These are phyloP conservation scores for Tetrahymena malaccensis DNA, from an alignment of 73 alveolate genomes.

Conservation along the genomic window DNA sequence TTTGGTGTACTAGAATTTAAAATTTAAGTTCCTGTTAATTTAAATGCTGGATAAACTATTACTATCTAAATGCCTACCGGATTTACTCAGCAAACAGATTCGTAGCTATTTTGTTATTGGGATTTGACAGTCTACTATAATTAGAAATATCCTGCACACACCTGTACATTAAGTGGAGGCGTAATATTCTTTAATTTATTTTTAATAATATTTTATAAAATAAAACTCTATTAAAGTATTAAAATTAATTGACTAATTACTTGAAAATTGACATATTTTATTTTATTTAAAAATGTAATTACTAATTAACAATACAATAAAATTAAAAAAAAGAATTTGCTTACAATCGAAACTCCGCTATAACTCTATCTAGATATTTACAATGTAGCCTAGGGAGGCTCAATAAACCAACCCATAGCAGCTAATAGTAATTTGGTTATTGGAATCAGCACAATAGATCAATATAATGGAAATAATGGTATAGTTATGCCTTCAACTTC, in stretches of 20 bases:
- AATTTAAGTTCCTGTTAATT: constrained; percentile 1
- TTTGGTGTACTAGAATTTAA: constrained; percentile 16
- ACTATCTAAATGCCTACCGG: constrained; percentile 2
- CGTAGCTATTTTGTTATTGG: constrained; percentile 22
- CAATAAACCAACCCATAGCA: background rate
- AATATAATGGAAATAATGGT: background rate
- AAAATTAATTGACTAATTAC: too few species aligned
- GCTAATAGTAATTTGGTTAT: background rate
- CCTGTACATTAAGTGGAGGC: background rate
- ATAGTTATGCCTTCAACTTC: background rate
- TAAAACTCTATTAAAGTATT: too few species aligned
- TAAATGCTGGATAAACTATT: constrained; percentile 6
- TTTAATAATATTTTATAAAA: background rate
- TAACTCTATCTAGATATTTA: background rate
- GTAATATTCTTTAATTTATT: background rate
- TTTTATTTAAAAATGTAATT: background rate
- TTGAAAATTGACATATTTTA: too few species aligned
- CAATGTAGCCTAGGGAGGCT: constrained; percentile 4
- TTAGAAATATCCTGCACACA: background rate
- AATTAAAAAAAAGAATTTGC: background rate
- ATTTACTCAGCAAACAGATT: background rate
- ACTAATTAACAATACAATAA: background rate
- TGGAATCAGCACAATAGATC: background rate
- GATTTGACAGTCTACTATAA: constrained; percentile 20
- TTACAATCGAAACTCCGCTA: background rate